These are phyloP conservation scores for Agastache rugosa DNA, from an alignment of 257 asterid species.

Conservation along the genomic window DNA sequence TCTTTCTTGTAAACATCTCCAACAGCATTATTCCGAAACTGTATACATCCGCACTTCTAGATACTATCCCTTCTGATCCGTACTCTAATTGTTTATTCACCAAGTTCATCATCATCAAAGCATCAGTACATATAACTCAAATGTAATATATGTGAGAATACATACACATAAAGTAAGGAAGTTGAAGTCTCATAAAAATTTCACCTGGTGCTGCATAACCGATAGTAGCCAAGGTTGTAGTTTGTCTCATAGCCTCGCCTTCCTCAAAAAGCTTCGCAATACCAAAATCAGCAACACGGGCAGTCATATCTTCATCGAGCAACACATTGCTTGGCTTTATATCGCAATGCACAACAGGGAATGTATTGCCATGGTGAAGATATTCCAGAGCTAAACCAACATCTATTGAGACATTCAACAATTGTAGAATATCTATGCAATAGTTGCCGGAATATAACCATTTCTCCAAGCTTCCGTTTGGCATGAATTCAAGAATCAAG, in stretches of 20 bases:
- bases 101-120: background rate
- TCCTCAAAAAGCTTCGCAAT: slow-evolving; percentile 8
- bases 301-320: background rate
- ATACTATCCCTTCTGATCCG: slow-evolving; percentile 24
- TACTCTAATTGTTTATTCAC: slow-evolving; percentile 19
- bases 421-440: background rate
- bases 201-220: slow-evolving; percentile 22
- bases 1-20: slow-evolving; percentile 22
- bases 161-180: no score
- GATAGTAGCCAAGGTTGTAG: background rate
- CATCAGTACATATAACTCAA: background rate
- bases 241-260: background rate
- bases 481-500: slow-evolving; percentile 28
- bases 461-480: slow-evolving; percentile 19
- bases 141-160: no score
- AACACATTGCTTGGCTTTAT: no score
- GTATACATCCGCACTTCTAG: background rate
- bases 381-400: no score
- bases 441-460: slow-evolving; percentile 15
- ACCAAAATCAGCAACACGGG: slow-evolving; percentile 21
- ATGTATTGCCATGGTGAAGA: no score
- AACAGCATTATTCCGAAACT: slow-evolving; percentile 23
- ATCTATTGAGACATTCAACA: background rate
- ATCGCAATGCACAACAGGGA: no score
- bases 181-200: background rate